Conservation (phyloP, 305 asterid species). For the Striga hermonthica region DNA sequence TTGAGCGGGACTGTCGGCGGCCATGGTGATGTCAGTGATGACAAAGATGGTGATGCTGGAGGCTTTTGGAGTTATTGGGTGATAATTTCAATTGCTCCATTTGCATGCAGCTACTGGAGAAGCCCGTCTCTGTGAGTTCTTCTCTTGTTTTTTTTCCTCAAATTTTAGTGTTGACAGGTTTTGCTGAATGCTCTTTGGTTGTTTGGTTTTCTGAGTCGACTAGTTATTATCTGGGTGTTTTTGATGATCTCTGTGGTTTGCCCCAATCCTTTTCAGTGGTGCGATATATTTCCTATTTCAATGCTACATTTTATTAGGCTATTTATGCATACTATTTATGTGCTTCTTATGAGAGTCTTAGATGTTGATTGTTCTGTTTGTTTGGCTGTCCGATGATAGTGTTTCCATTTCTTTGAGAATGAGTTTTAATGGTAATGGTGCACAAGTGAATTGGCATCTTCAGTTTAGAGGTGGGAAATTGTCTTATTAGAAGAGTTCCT, state of each 20-base stretch:
- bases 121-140: constrained; percentile 70
- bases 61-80: constrained; percentile 53
- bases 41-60: constrained; percentile 31
- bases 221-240: constrained; percentile 28
- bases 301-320: not conserved
- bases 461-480: not conserved
- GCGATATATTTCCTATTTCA: not conserved
- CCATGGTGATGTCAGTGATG: constrained; percentile 9
- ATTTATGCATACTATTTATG: not conserved
- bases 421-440: not conserved
- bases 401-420: not conserved
- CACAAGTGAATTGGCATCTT: constrained; percentile 1
- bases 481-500: not conserved
- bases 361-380: not conserved
- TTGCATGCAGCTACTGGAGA: constrained; percentile 88
- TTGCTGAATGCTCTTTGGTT: too few relatives aligned
- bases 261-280: not conserved
- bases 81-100: constrained; percentile 74
- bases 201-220: constrained; percentile 28
- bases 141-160: constrained; percentile 16
- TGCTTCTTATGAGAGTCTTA: not conserved
- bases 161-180: constrained; percentile 12
- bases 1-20: constrained; percentile 42
- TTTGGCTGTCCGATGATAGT: not conserved
- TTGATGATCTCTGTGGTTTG: constrained; percentile 25